Percentiles rank a stretch among this genome's conserved stretches.
Conservation (phyloP, 1,284 basidiomycete genomes). For the Tilletiopsis washingtonensis region DNA sequence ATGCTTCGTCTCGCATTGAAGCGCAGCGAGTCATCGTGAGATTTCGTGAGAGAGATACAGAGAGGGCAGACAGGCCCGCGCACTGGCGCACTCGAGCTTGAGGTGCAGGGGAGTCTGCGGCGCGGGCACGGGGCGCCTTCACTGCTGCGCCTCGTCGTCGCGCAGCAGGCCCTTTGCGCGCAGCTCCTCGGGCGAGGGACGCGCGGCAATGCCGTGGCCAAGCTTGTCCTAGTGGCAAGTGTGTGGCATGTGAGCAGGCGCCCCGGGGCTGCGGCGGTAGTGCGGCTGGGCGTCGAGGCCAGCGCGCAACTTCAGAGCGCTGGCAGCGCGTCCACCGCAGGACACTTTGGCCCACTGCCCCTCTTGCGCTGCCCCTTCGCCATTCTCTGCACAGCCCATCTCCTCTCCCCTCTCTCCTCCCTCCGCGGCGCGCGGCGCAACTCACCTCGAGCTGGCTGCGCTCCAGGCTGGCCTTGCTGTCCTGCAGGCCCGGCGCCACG, state of each 20-base stretch:
- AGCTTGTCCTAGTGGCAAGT: conserved; percentile 57
- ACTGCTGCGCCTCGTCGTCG: conserved; percentile 39
- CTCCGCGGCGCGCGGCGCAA: background rate
- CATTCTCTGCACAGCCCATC: background rate
- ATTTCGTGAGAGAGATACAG: background rate
- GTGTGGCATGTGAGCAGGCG: background rate
- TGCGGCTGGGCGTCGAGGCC: background rate
- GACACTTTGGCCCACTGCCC: too few species aligned
- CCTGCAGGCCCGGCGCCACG: conserved; percentile 62
- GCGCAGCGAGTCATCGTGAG: background rate
- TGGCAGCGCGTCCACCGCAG: background rate
- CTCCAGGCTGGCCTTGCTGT: conserved; percentile 60
- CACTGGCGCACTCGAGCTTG: background rate
- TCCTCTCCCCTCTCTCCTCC: background rate
- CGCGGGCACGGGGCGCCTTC: background rate
- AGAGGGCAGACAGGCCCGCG: background rate
- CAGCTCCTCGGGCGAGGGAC: conserved; percentile 62
- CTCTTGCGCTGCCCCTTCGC: too few species aligned
- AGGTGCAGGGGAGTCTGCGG: background rate
- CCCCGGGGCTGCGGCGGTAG: background rate
- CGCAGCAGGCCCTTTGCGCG: conserved; percentile 1
- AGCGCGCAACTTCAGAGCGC: background rate
- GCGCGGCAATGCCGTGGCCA: conserved; percentile 58
- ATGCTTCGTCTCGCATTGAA: background rate
- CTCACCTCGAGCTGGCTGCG: conserved; percentile 61